Evolutionary conservation across 2,329 filamentous ascomycete species (phyloP), one percentile per base, ranked within the genome.

Genomic region (Ambrosiella cleistominuta): DNA sequence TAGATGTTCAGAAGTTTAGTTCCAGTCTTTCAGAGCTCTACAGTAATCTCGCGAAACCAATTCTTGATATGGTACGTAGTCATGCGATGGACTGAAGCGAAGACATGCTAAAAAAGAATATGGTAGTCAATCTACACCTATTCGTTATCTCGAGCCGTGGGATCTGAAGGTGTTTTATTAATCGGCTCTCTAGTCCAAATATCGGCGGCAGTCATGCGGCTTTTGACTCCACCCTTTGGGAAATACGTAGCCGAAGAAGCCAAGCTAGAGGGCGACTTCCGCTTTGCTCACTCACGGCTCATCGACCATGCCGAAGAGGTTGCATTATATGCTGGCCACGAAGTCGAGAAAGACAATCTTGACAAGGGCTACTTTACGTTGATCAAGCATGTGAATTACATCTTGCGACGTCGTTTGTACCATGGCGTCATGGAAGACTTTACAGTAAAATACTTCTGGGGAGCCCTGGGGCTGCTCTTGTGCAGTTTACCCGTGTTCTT

Each of bases 341-440:
- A 91, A 65, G 89, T 86, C 9, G 93, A 98, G 70, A 97, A 97
- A 69, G 88, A 97, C 68, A 94, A 86, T 0, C 75, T 98, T 57
- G 93, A 98, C 71, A 97, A 97, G 72, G 91, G 93, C 13, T 98
- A 98, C 70, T 98, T 98, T 67, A 98, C 93, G 1, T 77, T 98
- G 42, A 98, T 98, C 74, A 97, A 96, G 72, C 93, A 98, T 71
- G 91, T 98, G 67, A 98, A 98, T 70, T 84, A 95, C 66, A 96
- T 97, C 63, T 72, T 98, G 62, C 80, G 90, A 44, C 78, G 88
- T 62, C 81, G 93, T 54, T 86, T 98, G 69, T 97, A 97, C 69
- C 91, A 98, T 68, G 91, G 90, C n/a, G 85, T 98, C 66, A 96
- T 97, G 91, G 93, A 98, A 69, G 93, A 98, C 69, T 98, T 96